These are phyloP conservation scores for Ustilago vetiveriae DNA, from an alignment of 1,284 basidiomycete genomes.

Conservation along the genomic window DNA sequence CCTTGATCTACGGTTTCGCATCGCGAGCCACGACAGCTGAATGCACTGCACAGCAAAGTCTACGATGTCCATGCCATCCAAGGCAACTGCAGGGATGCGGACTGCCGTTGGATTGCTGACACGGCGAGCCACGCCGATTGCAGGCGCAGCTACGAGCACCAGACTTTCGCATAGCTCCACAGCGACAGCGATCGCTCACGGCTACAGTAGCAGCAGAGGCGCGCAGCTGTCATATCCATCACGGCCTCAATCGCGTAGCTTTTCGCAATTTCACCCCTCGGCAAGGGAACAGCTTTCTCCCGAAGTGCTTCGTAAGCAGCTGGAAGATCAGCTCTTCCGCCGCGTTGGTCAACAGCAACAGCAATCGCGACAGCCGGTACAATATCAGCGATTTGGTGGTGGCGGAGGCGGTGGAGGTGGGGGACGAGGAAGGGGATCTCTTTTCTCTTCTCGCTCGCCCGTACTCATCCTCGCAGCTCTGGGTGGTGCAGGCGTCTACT, in stretches of 20 bases:
- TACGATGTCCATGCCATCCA: conserved; percentile 11
- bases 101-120: conserved; percentile 1
- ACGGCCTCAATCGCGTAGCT: conserved; percentile 1
- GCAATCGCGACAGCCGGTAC: conserved; percentile 8
- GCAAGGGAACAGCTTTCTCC: conserved; percentile 27
- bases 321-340: conserved; percentile 41
- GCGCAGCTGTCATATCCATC: not conserved
- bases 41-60: too few relatives aligned
- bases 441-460: conserved; percentile 31
- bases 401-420: conserved; percentile 11
- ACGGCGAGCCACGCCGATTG: not conserved
- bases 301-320: conserved; percentile 19
- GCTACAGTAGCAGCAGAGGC: conserved; percentile 1
- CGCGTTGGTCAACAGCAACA: conserved; percentile 16
- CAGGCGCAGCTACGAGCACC: not conserved
- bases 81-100: not conserved
- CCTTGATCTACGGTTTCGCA: too few relatives aligned
- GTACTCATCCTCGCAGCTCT: conserved; percentile 42
- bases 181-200: too few relatives aligned
- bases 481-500: conserved; percentile 57
- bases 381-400: conserved; percentile 36
- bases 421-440: conserved; percentile 4
- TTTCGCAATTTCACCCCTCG: conserved; percentile 4
- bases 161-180: not conserved
- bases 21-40: too few relatives aligned